These are phyloP conservation scores for Brassica cretica DNA, from an alignment of 345 rosid genomes.

Conservation along the genomic window DNA sequence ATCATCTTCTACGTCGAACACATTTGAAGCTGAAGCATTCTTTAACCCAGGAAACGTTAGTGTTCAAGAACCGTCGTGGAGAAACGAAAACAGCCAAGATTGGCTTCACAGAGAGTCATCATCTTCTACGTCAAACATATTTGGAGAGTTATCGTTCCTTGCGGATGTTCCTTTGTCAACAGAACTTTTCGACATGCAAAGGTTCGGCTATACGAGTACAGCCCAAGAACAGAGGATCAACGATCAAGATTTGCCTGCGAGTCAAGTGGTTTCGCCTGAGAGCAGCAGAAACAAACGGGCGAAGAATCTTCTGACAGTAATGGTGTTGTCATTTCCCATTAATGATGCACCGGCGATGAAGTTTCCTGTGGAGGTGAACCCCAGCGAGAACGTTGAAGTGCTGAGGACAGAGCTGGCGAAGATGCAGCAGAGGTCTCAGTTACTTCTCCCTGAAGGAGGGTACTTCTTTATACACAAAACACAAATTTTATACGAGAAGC, in stretches of 20 bases:
- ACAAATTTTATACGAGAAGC: slow-evolving; percentile 37
- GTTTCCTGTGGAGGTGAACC: slow-evolving; percentile 57
- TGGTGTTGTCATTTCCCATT: slow-evolving; percentile 44
- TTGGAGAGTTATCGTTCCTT: not conserved
- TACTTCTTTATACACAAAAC: slow-evolving; percentile 59
- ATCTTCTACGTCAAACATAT: slow-evolving; percentile 13
- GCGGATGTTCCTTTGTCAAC: slow-evolving; percentile 1
- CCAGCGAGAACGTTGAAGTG: slow-evolving; percentile 56
- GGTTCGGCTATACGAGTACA: not conserved
- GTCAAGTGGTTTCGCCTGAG: not conserved
- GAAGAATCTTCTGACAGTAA: not conserved
- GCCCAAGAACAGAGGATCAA: not conserved
- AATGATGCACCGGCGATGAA: slow-evolving; percentile 29
- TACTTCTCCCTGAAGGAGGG: slow-evolving; percentile 62
- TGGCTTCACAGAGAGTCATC: not conserved
- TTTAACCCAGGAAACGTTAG: no score
- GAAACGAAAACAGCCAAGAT: not conserved
- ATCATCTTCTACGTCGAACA: no score
- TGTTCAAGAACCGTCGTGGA: no score
- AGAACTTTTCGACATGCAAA: slow-evolving; percentile 1
- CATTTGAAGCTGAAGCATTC: no score
- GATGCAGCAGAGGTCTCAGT: slow-evolving; percentile 44
- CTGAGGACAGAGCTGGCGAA: slow-evolving; percentile 62
- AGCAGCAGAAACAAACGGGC: not conserved
- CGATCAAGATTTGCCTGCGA: not conserved